Percentiles rank a stretch among this genome's conserved stretches.
Conservation (phyloP, 129 eudicot genomes). For the Flaveria ramosissima region DNA sequence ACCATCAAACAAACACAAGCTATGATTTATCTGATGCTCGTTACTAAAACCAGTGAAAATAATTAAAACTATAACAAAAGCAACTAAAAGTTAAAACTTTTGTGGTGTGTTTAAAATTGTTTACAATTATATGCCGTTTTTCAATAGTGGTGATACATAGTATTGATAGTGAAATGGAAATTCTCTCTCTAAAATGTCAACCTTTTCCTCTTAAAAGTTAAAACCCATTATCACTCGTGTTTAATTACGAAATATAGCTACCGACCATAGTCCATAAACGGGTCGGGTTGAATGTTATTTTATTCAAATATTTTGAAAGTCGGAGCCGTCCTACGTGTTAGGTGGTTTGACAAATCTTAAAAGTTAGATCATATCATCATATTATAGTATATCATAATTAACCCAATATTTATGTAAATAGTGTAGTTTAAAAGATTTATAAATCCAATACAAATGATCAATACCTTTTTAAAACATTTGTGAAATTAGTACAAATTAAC, state of each 20-base stretch:
- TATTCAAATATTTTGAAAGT: background rate
- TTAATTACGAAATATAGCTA: constrained; percentile 26
- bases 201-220: constrained; percentile 17
- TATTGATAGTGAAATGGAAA: constrained; percentile 4
- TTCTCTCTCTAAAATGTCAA: constrained; percentile 25
- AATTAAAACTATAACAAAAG: background rate
- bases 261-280: constrained; percentile 26
- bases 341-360: background rate
- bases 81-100: background rate
- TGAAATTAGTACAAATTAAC: no score
- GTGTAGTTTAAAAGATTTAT: background rate
- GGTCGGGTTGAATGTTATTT: background rate
- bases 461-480: no score
- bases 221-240: constrained; percentile 19
- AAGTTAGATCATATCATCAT: no score
- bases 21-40: no score
- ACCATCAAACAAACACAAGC: no score
- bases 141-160: constrained; percentile 2
- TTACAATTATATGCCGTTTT: background rate
- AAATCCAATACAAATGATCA: no score
- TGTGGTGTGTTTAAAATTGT: background rate
- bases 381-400: background rate
- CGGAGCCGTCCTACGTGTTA: background rate
- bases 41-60: no score
- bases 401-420: background rate